phyloP scores from a whole-genome alignment of 2,329 filamentous ascomycete species.

The Fusarium sulawesiense region DNA sequence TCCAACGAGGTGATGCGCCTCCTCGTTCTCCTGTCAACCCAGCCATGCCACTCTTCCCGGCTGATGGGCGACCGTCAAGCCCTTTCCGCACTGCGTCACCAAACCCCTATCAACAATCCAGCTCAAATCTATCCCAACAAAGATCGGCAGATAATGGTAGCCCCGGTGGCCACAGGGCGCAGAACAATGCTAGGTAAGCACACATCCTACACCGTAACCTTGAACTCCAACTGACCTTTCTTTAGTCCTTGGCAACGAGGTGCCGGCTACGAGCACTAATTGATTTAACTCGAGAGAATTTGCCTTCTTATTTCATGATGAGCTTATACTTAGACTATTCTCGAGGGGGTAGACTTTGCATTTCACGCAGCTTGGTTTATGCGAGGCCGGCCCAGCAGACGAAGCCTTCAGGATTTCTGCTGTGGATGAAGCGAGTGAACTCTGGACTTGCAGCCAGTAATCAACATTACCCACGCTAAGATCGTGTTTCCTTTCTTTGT shows the following conservation, averaged over 20 bases:
- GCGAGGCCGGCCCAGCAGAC: slow-evolving; percentile 12
- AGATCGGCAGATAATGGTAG: slow-evolving; percentile 50
- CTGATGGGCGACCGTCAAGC: slow-evolving; percentile 51
- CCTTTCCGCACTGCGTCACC: slow-evolving; percentile 52
- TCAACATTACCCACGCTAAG: slow-evolving; percentile 23
- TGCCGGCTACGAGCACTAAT: slow-evolving; percentile 56
- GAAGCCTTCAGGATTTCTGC: slow-evolving; percentile 13
- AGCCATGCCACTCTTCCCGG: slow-evolving; percentile 58
- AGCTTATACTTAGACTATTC: slow-evolving; percentile 29
- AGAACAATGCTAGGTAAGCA: slow-evolving; percentile 56
- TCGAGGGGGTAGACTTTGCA: slow-evolving; percentile 23
- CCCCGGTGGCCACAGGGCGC: slow-evolving; percentile 50
- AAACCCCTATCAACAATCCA: slow-evolving; percentile 50
- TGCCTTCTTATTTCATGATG: slow-evolving; percentile 33
- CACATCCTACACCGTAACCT: not conserved
- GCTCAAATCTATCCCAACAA: slow-evolving; percentile 49
- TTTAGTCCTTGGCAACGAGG: slow-evolving; percentile 59
- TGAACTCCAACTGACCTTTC: slow-evolving; percentile 30
- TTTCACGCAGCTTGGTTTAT: slow-evolving; percentile 25
- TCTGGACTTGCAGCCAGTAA: slow-evolving; percentile 11
- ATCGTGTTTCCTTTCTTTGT: slow-evolving; percentile 28
- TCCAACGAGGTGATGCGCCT: slow-evolving; percentile 45
- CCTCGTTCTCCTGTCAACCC: slow-evolving; percentile 56
- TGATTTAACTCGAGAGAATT: slow-evolving; percentile 27
- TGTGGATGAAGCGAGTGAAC: slow-evolving; percentile 11